Percentiles rank a stretch among this genome's conserved stretches.
These are phyloP conservation scores for Aspergillus arachidicola DNA, from an alignment of 2,329 filamentous ascomycete species.

Conservation along the genomic window DNA sequence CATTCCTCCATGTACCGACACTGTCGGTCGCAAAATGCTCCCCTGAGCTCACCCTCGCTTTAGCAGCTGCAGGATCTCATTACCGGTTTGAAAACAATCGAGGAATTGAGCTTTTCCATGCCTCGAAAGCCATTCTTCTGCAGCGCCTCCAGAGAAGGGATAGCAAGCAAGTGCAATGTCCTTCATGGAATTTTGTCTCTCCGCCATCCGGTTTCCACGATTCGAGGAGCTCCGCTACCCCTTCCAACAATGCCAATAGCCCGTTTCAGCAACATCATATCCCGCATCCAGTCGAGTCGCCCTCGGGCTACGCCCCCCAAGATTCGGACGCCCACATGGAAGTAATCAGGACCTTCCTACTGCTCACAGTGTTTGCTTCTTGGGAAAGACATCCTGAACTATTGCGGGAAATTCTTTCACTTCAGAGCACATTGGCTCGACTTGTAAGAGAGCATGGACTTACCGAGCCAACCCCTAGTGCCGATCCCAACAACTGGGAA, in stretches of 20 bases:
- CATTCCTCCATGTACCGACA: slow-evolving; percentile 55
- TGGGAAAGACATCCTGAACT: slow-evolving; percentile 62
- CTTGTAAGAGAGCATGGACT: slow-evolving; percentile 59
- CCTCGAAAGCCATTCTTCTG: slow-evolving; percentile 57
- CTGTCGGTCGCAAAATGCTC: slow-evolving; percentile 48
- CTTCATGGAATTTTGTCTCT: slow-evolving; percentile 46
- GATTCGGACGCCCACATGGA: slow-evolving; percentile 53
- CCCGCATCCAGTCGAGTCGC: slow-evolving; percentile 32
- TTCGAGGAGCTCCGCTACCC: slow-evolving; percentile 44
- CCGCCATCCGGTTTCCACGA: slow-evolving; percentile 40
- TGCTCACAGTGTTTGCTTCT: slow-evolving; percentile 62
- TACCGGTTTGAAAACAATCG: slow-evolving; percentile 53
- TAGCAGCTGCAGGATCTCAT: slow-evolving; percentile 54
- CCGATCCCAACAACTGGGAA: slow-evolving; percentile 53
- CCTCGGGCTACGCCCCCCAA: slow-evolving; percentile 37
- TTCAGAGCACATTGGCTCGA: slow-evolving; percentile 59
- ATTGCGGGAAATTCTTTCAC: slow-evolving; percentile 58
- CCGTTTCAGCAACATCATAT: slow-evolving; percentile 46
- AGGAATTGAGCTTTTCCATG: slow-evolving; percentile 60
- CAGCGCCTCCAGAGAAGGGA: slow-evolving; percentile 56
- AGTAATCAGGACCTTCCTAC: slow-evolving; percentile 52
- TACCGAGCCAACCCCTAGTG: slow-evolving; percentile 31
- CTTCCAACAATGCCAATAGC: slow-evolving; percentile 46
- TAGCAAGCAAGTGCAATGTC: slow-evolving; percentile 45
- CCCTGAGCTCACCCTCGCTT: slow-evolving; percentile 53